phyloP scores from a whole-genome alignment of 257 asterid species.

The Nicotiana tabacum region DNA sequence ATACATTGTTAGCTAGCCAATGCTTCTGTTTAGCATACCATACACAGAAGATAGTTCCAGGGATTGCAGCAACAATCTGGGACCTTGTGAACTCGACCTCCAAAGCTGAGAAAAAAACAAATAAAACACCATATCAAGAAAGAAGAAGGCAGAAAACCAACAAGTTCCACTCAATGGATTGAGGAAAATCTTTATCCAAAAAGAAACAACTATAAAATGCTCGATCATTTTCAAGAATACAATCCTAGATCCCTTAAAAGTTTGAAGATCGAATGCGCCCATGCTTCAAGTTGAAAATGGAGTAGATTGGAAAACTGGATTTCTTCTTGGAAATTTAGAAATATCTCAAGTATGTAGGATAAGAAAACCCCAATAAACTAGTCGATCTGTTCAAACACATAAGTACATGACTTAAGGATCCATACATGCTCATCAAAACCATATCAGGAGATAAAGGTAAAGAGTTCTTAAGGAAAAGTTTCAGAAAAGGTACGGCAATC shows the following conservation, averaged over 20 bases:
- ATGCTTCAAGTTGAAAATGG: background rate
- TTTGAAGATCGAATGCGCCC: background rate
- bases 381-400: background rate
- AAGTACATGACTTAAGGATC: background rate
- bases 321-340: background rate
- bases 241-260: background rate
- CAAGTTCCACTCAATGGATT: background rate
- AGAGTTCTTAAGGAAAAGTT: background rate
- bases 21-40: slow-evolving; percentile 98
- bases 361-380: background rate
- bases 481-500: background rate
- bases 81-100: slow-evolving; percentile 90
- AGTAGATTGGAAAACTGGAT: background rate
- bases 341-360: background rate
- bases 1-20: slow-evolving; percentile 92
- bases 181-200: background rate
- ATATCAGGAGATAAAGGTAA: background rate
- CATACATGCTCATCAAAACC: background rate
- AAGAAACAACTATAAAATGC: background rate
- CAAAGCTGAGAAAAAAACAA: slow-evolving; percentile 57
- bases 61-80: slow-evolving; percentile 76
- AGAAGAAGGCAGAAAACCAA: background rate
- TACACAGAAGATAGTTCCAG: slow-evolving; percentile 87
- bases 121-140: background rate
- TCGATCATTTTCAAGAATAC: background rate